These are phyloP conservation scores for Ambrosia trifida DNA, from an alignment of 129 eudicot species.

Conservation along the genomic window DNA sequence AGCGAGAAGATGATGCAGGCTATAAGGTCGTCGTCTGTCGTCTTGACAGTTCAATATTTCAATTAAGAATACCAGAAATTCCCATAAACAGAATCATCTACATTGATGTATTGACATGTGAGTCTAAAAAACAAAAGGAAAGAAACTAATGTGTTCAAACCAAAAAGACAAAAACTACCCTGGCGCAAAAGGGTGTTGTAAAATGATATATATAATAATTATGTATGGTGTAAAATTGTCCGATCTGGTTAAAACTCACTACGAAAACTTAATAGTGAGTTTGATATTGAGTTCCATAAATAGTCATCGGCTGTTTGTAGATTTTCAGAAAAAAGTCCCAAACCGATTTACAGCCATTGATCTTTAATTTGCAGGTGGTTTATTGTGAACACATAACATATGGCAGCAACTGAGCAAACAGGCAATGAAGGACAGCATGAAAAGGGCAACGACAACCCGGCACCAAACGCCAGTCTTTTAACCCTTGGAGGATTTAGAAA, in stretches of 20 bases:
- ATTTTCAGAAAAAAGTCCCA: not conserved
- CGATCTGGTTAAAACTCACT: not conserved
- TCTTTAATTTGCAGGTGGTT: conserved; percentile 10
- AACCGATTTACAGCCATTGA: not conserved
- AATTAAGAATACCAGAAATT: too few species aligned
- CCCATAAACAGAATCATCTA: too few species aligned
- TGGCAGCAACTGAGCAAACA: conserved; percentile 45
- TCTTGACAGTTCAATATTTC: too few species aligned
- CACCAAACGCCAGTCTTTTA: conserved; percentile 26
- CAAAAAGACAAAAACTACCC: too few species aligned
- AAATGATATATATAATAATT: too few species aligned
- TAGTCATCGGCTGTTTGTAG: not conserved
- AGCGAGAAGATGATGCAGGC: too few species aligned
- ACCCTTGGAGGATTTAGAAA: conserved; percentile 44
- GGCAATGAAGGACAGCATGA: conserved; percentile 36
- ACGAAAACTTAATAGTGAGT: not conserved
- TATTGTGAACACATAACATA: conserved; percentile 20
- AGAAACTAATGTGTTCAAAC: too few species aligned
- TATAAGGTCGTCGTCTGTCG: too few species aligned
- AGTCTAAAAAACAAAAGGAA: too few species aligned
- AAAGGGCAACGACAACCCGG: conserved; percentile 32
- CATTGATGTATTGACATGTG: too few species aligned
- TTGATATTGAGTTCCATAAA: not conserved
- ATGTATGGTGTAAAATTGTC: not conserved
- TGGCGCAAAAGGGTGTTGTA: too few species aligned